These are phyloP conservation scores for Ascochyta clinopodiicola DNA, from an alignment of 2,329 filamentous ascomycete genomes.

Conservation along the genomic window DNA sequence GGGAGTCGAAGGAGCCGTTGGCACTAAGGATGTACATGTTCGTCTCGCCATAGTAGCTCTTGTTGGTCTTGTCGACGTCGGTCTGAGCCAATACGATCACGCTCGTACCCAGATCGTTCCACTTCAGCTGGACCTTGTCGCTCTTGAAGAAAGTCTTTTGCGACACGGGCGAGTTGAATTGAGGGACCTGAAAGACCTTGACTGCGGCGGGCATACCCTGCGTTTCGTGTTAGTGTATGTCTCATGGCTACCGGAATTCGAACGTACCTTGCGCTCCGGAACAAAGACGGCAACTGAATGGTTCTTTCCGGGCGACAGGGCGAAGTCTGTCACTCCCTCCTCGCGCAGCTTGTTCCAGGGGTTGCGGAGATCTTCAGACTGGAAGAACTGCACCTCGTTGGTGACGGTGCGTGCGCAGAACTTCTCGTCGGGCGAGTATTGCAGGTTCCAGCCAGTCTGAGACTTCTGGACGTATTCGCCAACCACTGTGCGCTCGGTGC, in stretches of 20 bases:
- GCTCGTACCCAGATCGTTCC: constrained; percentile 91
- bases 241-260: background rate
- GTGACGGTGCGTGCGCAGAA: constrained; percentile 93
- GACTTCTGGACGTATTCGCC: constrained; percentile 95
- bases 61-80: constrained; percentile 96
- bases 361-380: constrained; percentile 81
- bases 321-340: constrained; percentile 89
- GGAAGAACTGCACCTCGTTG: constrained; percentile 97
- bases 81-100: constrained; percentile 95
- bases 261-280: constrained; percentile 86
- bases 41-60: constrained; percentile 99
- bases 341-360: constrained; percentile 96
- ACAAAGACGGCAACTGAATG: constrained; percentile 94
- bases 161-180: constrained; percentile 82
- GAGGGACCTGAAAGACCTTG: constrained; percentile 91
- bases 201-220: constrained; percentile 92
- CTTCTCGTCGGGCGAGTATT: constrained; percentile 92
- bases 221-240: constrained; percentile 20
- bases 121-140: constrained; percentile 98
- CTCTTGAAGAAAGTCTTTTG: constrained; percentile 99
- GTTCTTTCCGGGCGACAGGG: constrained; percentile 85
- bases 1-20: constrained; percentile 89
- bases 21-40: constrained; percentile 94
- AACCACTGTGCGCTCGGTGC: constrained; percentile 70
- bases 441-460: constrained; percentile 94